These are phyloP conservation scores for Psilocybe subaeruginosa DNA, from an alignment of 768 basidiomycete genomes.

Conservation along the genomic window DNA sequence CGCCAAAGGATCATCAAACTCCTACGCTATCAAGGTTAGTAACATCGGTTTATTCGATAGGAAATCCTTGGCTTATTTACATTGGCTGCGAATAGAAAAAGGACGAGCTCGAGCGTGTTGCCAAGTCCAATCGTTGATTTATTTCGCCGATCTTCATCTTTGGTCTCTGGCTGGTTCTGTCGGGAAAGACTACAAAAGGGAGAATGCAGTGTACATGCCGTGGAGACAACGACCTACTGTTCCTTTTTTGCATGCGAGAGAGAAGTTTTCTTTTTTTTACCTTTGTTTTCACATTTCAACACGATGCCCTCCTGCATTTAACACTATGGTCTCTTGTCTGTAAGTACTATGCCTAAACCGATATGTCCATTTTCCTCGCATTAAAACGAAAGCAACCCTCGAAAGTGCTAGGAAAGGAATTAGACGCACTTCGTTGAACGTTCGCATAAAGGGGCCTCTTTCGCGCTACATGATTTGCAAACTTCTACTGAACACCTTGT, in stretches of 20 bases:
- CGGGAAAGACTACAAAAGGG: constrained; percentile 24
- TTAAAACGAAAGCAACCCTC: constrained; percentile 1
- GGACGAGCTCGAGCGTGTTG: constrained; percentile 99
- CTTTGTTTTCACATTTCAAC: constrained; percentile 19
- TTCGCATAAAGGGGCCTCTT: background rate
- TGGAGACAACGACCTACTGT: constrained; percentile 17
- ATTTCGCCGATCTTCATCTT: constrained; percentile 18
- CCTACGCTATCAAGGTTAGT: constrained; percentile 96
- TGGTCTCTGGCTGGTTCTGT: constrained; percentile 26
- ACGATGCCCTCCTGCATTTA: constrained; percentile 19
- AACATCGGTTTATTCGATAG: background rate
- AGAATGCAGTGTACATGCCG: constrained; percentile 17
- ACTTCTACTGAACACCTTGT: background rate
- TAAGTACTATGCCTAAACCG: constrained; percentile 26
- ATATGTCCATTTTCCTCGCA: constrained; percentile 20
- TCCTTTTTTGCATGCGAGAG: constrained; percentile 21
- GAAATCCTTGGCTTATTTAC: constrained; percentile 10
- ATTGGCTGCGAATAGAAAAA: constrained; percentile 71
- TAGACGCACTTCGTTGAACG: background rate
- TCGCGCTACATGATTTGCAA: background rate
- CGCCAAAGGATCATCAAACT: constrained; percentile 99
- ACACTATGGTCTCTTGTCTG: constrained; percentile 19
- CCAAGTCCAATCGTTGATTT: constrained; percentile 99
- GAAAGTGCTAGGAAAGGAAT: constrained; percentile 3
- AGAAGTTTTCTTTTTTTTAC: constrained; percentile 13